Evolutionary conservation across 345 rosid species (phyloP).

Genomic region (Rubroshorea leprosula): DNA sequence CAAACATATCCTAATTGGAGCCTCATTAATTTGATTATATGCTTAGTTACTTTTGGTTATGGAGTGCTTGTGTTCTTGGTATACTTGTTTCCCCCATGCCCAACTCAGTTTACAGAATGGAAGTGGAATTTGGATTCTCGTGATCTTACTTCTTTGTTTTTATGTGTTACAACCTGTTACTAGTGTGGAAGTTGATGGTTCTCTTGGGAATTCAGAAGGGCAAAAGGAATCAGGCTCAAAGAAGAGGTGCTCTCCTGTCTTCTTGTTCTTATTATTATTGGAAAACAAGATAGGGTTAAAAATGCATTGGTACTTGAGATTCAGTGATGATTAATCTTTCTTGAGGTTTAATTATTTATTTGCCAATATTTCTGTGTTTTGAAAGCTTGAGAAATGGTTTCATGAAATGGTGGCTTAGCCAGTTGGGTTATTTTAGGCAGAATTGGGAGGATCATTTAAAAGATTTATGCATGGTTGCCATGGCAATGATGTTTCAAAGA

Average conservation of each 20-base stretch:
- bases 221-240: slow-evolving; percentile 67
- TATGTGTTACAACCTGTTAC: slow-evolving; percentile 16
- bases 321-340: not conserved
- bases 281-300: not conserved
- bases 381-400: not conserved
- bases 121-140: no score
- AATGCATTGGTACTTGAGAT: not conserved
- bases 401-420: not conserved
- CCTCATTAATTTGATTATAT: no score
- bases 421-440: no score
- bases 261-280: not conserved
- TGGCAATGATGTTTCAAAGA: no score
- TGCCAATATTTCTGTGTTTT: not conserved
- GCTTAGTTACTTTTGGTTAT: not conserved
- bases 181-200: slow-evolving; percentile 62
- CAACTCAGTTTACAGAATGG: no score
- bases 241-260: slow-evolving; percentile 53
- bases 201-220: slow-evolving; percentile 61
- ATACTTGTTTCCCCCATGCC: not conserved
- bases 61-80: not conserved
- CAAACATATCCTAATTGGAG: no score
- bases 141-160: slow-evolving; percentile 5
- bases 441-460: no score
- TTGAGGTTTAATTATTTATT: not conserved
- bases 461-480: no score